phyloP scores from a whole-genome alignment of 179 eudicot species.

The Beta macrorhiza region DNA sequence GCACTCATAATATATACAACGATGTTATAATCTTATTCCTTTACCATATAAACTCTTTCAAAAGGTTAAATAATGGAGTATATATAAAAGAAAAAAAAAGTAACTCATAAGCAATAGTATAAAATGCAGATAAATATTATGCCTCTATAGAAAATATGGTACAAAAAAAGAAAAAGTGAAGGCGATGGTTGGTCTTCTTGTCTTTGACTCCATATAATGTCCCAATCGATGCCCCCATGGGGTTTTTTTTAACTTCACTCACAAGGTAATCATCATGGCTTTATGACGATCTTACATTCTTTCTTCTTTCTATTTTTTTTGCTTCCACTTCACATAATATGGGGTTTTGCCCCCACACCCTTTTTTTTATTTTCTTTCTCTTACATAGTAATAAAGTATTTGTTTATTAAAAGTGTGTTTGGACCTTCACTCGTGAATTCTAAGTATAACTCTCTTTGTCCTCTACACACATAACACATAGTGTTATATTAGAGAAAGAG shows the following conservation, averaged over 20 bases:
- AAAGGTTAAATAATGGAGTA: too few relatives aligned
- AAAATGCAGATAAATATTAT: too few relatives aligned
- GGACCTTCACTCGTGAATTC: conserved; percentile 22
- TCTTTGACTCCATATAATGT: conserved; percentile 27
- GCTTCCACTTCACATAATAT: conserved; percentile 29
- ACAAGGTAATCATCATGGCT: conserved; percentile 30
- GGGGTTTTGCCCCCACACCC: background rate
- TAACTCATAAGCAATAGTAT: too few relatives aligned
- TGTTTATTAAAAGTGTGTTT: background rate
- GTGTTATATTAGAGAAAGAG: background rate
- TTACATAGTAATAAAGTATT: background rate
- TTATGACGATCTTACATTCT: conserved; percentile 24
- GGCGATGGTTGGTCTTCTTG: conserved; percentile 23
- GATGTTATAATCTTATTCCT: too few relatives aligned
- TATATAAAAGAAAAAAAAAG: too few relatives aligned
- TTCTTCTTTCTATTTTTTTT: background rate
- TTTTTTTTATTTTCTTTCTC: background rate
- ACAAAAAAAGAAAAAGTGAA: background rate
- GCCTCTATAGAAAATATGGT: too few relatives aligned
- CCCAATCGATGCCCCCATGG: conserved; percentile 8
- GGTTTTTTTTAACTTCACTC: conserved; percentile 17
- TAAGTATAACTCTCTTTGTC: conserved; percentile 10
- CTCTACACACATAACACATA: conserved; percentile 7
- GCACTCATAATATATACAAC: too few relatives aligned
- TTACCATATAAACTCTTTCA: too few relatives aligned